Evolutionary conservation across 1,284 basidiomycete species (phyloP).

Genomic region (Ceratobasidium sp.): DNA sequence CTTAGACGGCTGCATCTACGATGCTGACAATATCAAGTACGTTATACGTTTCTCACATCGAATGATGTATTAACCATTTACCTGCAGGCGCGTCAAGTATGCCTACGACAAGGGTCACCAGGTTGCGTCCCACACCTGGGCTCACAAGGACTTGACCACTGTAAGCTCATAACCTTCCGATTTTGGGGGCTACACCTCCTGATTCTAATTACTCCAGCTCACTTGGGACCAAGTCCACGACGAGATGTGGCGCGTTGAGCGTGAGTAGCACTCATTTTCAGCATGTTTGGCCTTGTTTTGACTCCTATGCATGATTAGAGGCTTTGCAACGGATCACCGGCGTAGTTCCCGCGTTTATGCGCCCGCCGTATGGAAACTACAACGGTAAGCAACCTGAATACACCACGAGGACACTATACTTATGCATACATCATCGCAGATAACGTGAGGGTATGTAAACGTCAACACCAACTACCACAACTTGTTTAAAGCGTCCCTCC

Average conservation of each 20-base stretch:
- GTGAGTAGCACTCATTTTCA: background rate
- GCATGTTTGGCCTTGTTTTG: background rate
- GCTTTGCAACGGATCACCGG: constrained; percentile 45
- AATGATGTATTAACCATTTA: background rate
- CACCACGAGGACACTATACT: too few species aligned
- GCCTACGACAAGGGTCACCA: constrained; percentile 36
- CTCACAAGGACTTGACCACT: constrained; percentile 27
- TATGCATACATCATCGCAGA: background rate
- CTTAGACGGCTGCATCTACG: constrained; percentile 48
- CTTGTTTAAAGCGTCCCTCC: background rate
- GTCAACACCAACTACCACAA: too few species aligned
- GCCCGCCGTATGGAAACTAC: constrained; percentile 50
- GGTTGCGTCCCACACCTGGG: constrained; percentile 49
- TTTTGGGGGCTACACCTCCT: background rate
- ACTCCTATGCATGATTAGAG: constrained; percentile 34
- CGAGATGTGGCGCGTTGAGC: constrained; percentile 44
- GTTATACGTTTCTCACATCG: background rate
- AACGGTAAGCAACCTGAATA: constrained; percentile 42
- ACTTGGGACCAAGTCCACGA: constrained; percentile 47
- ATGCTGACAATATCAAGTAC: constrained; percentile 44
- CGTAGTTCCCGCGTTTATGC: constrained; percentile 48
- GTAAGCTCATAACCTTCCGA: constrained; percentile 2
- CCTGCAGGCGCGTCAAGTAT: constrained; percentile 45
- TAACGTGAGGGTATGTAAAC: constrained; percentile 17
- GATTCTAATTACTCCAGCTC: constrained; percentile 19